Evolutionary conservation across 225 moss, liverwort and hornwort species (phyloP).

Genomic region (Neckera pumila): DNA sequence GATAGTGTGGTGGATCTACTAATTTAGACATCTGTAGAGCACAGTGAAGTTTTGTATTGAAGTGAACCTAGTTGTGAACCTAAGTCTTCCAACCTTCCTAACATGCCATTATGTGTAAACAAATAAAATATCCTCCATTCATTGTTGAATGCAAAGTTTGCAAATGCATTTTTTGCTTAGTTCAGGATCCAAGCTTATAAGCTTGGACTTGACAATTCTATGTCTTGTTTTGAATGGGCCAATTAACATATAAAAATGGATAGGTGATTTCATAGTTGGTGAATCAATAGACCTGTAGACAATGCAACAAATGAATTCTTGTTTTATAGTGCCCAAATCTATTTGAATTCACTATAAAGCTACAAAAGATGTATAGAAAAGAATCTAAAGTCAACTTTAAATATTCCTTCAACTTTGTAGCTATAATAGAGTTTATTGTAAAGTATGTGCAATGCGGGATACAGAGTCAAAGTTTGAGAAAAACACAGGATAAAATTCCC

Average conservation of each 20-base stretch:
- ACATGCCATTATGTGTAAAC: too few species aligned
- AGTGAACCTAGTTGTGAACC: neutral
- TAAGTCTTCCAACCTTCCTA: too few species aligned
- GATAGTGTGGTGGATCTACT: neutral
- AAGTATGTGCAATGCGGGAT: too few species aligned
- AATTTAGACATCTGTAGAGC: neutral
- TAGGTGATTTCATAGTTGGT: neutral
- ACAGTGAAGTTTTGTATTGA: neutral
- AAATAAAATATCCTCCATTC: too few species aligned
- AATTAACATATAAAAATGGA: neutral
- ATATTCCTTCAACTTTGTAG: too few species aligned
- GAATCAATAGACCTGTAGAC: accelerated
- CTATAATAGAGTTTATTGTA: too few species aligned
- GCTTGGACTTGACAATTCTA: neutral
- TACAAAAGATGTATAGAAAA: neutral
- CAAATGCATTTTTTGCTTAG: neutral
- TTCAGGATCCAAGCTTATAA: neutral
- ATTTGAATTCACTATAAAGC: neutral
- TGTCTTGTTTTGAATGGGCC: neutral
- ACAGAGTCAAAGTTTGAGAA: too few species aligned
- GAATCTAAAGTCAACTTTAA: neutral
- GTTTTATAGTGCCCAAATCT: accelerated
- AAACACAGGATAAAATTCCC: too few species aligned
- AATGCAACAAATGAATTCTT: neutral
- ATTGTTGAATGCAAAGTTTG: neutral